These are phyloP conservation scores for Trametes sp. DNA, from an alignment of 1,284 basidiomycete genomes.

Conservation along the genomic window DNA sequence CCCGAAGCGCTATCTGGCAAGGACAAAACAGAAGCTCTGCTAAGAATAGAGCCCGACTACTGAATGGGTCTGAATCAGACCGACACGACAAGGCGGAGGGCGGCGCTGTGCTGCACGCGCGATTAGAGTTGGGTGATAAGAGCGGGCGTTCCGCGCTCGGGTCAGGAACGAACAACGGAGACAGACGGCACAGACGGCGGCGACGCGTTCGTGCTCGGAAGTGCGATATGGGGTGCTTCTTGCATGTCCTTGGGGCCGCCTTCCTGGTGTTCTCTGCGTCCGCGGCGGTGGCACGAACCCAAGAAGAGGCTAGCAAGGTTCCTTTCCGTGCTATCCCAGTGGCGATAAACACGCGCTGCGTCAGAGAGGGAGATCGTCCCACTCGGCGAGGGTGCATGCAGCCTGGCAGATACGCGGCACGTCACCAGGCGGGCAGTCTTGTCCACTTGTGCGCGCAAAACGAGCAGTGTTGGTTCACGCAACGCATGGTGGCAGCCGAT, in stretches of 20 bases:
- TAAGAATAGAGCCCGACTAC: background rate
- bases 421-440: background rate
- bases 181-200: background rate
- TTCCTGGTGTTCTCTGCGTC: background rate
- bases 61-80: background rate
- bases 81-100: background rate
- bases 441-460: background rate
- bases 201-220: background rate
- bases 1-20: conserved; percentile 1
- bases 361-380: background rate
- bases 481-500: background rate
- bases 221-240: background rate
- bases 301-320: background rate
- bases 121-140: background rate
- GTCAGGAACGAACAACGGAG: background rate
- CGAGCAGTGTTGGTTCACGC: conserved; percentile 3
- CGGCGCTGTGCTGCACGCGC: background rate
- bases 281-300: no score
- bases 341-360: background rate
- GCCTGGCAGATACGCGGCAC: background rate
- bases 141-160: background rate
- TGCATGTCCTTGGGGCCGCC: background rate
- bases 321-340: background rate
- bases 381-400: no score
- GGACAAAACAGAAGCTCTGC: background rate